Conservation (phyloP, 106 monocot genomes). For the Allium fistulosum region DNA sequence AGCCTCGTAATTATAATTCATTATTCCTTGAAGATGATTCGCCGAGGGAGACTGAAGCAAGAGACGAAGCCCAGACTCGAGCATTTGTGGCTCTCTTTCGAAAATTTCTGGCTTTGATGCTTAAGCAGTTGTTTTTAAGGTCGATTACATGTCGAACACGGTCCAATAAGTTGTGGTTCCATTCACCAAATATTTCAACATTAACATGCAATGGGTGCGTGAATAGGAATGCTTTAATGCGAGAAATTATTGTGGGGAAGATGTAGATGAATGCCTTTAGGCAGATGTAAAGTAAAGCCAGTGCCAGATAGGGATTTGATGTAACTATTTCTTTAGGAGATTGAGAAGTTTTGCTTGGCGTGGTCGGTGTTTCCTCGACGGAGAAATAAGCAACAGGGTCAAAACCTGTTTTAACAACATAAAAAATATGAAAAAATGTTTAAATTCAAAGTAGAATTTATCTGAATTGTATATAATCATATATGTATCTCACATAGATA, state of each 20-base stretch:
- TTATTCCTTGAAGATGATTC: conserved; percentile 37
- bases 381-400: conserved; percentile 49
- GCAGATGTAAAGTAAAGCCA: conserved; percentile 46
- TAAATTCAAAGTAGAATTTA: too few relatives aligned
- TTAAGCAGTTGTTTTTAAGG: conserved; percentile 49
- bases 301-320: conserved; percentile 46
- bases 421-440: too few relatives aligned
- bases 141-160: conserved; percentile 41
- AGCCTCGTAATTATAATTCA: neutral
- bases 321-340: conserved; percentile 32
- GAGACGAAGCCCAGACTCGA: conserved; percentile 76
- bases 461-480: too few relatives aligned
- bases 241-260: conserved; percentile 28
- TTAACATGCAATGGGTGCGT: conserved; percentile 23
- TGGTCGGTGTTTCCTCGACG: conserved; percentile 10
- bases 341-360: neutral
- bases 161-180: conserved; percentile 40
- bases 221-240: conserved; percentile 30
- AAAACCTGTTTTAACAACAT: neutral
- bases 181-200: conserved; percentile 38
- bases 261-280: conserved; percentile 29
- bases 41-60: conserved; percentile 80
- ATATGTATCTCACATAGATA: too few relatives aligned
- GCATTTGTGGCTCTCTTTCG: conserved; percentile 74
- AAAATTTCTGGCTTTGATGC: conserved; percentile 54